These are phyloP conservation scores for Phytopythium delawarense DNA, from an alignment of 352 stramenopile species.

Conservation along the genomic window DNA sequence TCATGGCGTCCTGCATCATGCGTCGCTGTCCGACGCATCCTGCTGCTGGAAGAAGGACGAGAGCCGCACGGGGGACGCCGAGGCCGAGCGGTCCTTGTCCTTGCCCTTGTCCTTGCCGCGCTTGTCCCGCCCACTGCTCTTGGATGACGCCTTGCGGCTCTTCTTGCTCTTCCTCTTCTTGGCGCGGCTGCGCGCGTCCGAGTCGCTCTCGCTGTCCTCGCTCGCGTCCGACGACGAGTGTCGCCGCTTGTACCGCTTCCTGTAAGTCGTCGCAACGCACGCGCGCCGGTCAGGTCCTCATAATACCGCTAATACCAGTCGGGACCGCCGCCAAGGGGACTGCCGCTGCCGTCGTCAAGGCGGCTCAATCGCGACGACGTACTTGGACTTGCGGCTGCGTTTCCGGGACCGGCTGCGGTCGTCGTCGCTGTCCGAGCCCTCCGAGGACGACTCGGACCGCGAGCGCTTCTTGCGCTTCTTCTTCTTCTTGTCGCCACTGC, in stretches of 20 bases:
- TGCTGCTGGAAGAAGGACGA: conserved; percentile 91
- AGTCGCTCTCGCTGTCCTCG: conserved; percentile 12
- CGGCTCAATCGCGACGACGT: conserved; percentile 11
- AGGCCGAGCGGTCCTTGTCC: conserved; percentile 25
- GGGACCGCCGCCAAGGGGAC: neutral
- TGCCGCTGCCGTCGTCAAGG: neutral
- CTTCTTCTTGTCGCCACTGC: conserved; percentile 70
- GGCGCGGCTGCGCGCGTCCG: conserved; percentile 18
- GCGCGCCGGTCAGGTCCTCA: neutral
- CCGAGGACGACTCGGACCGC: conserved; percentile 34
- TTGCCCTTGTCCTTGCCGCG: conserved; percentile 1
- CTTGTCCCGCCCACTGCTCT: neutral
- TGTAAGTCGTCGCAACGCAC: conserved; percentile 12
- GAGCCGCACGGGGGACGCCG: conserved; percentile 68
- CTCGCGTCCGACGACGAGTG: conserved; percentile 44
- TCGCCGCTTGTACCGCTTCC: conserved; percentile 59
- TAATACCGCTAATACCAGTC: no score
- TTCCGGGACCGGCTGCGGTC: conserved; percentile 40
- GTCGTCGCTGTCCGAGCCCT: conserved; percentile 51
- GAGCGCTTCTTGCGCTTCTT: conserved; percentile 77
- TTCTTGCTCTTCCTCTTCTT: conserved; percentile 27
- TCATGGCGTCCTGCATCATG: neutral
- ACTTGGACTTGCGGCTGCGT: conserved; percentile 80
- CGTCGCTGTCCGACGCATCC: conserved; percentile 19
- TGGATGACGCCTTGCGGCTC: conserved; percentile 35